Percentiles rank a stretch among this genome's conserved stretches.
Evolutionary conservation across 805 yeast genomes (phyloP).

Genomic region (Ogataea allantospora): DNA sequence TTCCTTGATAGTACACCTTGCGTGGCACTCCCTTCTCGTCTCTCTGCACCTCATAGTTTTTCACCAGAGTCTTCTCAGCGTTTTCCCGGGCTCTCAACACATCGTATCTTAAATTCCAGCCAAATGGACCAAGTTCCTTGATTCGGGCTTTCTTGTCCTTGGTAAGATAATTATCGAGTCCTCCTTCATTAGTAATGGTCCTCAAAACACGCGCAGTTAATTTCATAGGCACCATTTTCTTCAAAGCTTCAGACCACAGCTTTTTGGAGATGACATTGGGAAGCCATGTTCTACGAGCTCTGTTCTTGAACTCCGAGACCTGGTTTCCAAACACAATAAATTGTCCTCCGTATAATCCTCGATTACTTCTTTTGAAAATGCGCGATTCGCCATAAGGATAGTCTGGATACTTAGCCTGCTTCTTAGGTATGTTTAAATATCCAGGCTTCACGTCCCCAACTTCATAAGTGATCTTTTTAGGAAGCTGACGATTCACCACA

Average conservation of each 20-base stretch:
- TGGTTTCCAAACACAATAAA: slow-evolving; percentile 74
- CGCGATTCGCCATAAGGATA: slow-evolving; percentile 79
- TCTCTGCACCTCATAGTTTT: slow-evolving; percentile 33
- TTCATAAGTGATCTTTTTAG: slow-evolving; percentile 41
- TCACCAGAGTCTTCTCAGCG: slow-evolving; percentile 39
- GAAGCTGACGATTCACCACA: slow-evolving; percentile 48
- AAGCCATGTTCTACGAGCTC: slow-evolving; percentile 68
- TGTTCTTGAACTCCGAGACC: slow-evolving; percentile 73
- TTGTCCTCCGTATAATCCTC: slow-evolving; percentile 89
- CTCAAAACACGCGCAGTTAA: slow-evolving; percentile 79
- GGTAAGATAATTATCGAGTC: slow-evolving; percentile 81
- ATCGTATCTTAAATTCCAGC: slow-evolving; percentile 85
- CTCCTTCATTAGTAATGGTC: slow-evolving; percentile 92
- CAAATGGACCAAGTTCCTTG: slow-evolving; percentile 88
- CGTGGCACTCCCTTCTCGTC: slow-evolving; percentile 31
- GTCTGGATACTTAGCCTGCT: slow-evolving; percentile 50
- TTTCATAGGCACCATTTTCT: slow-evolving; percentile 52
- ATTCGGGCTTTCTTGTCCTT: slow-evolving; percentile 88
- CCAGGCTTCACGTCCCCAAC: slow-evolving; percentile 55
- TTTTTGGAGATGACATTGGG: slow-evolving; percentile 78
- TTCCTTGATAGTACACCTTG: slow-evolving; percentile 51
- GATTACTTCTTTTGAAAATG: slow-evolving; percentile 77
- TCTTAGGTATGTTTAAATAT: slow-evolving; percentile 41
- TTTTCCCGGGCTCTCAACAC: slow-evolving; percentile 50
- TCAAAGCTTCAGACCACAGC: slow-evolving; percentile 81